Conservation (phyloP, 108 stramenopile species). For the Schizochytrium sp. region DNA sequence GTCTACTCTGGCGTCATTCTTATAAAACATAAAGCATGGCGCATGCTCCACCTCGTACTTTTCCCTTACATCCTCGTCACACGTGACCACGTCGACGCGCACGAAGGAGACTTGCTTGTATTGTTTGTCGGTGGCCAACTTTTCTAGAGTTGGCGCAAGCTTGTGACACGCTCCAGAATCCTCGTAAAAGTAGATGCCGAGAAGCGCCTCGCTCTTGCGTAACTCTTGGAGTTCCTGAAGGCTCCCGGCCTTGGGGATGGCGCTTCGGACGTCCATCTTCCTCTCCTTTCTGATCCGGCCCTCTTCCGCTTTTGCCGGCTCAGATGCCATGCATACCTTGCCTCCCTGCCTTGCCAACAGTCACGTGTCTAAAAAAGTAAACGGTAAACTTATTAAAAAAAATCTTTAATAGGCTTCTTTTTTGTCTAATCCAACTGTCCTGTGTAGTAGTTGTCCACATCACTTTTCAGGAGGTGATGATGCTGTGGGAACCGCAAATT, state of each 20-base stretch:
- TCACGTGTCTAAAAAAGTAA: no score
- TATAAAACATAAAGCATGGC: neutral
- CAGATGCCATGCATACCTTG: no score
- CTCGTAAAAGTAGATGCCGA: neutral
- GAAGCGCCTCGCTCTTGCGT: neutral
- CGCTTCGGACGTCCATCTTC: neutral
- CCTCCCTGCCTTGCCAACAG: no score
- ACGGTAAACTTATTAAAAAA: no score
- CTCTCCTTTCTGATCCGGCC: no score
- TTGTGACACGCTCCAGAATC: neutral
- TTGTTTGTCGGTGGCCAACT: neutral
- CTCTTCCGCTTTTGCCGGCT: no score
- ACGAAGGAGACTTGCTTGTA: neutral
- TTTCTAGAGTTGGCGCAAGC: neutral
- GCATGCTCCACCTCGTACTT: neutral
- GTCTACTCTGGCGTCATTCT: neutral
- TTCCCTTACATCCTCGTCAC: neutral
- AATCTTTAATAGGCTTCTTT: no score
- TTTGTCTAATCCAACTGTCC: no score
- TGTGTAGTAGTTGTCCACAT: no score
- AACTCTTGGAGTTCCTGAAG: neutral
- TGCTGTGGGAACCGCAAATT: neutral
- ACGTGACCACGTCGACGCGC: neutral
- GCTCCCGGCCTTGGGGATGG: neutral
- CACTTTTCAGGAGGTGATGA: no score